These are phyloP conservation scores for Periconia digitata DNA, from an alignment of 2,329 filamentous ascomycete genomes.

Conservation along the genomic window DNA sequence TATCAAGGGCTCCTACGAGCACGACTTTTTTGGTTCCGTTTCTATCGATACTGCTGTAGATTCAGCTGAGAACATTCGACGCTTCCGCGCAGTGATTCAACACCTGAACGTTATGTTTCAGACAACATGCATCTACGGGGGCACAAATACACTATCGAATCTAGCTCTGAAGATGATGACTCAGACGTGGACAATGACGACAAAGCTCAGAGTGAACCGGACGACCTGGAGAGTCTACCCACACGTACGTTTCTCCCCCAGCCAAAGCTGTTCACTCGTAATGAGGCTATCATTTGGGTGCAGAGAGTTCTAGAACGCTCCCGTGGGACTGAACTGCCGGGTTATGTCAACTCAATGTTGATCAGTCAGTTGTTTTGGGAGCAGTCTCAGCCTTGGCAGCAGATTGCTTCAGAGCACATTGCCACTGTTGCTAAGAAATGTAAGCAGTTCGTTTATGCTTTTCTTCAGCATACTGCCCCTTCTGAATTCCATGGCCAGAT, in stretches of 20 bases:
- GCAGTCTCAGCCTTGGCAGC: conserved; percentile 59
- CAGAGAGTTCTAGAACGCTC: conserved; percentile 43
- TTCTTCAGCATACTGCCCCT: conserved; percentile 44
- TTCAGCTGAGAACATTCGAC: conserved; percentile 37
- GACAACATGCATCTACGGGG: conserved; percentile 47
- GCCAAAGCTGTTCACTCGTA: conserved; percentile 28
- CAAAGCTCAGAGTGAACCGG: conserved; percentile 11
- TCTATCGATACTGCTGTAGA: conserved; percentile 19
- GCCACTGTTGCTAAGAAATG: conserved; percentile 37
- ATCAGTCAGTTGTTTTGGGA: conserved; percentile 62
- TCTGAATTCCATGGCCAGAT: conserved; percentile 44
- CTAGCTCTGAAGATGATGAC: conserved; percentile 16
- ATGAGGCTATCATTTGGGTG: conserved; percentile 47
- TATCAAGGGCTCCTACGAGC: conserved; percentile 55
- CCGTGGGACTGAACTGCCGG: conserved; percentile 60
- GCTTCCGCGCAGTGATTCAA: conserved; percentile 59
- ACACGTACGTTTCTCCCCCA: conserved; percentile 9
- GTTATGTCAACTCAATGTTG: conserved; percentile 62
- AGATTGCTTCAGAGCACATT: conserved; percentile 42
- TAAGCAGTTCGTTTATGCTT: conserved; percentile 38
- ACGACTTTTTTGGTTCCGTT: conserved; percentile 52
- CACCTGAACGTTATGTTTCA: conserved; percentile 53
- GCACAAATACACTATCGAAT: conserved; percentile 41
- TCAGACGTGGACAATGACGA: conserved; percentile 4
- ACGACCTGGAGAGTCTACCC: not conserved